Percentiles rank a stretch among this genome's conserved stretches.
phyloP scores from a whole-genome alignment of 2,329 filamentous ascomycete genomes.

The Phymatotrichopsis omnivora region DNA sequence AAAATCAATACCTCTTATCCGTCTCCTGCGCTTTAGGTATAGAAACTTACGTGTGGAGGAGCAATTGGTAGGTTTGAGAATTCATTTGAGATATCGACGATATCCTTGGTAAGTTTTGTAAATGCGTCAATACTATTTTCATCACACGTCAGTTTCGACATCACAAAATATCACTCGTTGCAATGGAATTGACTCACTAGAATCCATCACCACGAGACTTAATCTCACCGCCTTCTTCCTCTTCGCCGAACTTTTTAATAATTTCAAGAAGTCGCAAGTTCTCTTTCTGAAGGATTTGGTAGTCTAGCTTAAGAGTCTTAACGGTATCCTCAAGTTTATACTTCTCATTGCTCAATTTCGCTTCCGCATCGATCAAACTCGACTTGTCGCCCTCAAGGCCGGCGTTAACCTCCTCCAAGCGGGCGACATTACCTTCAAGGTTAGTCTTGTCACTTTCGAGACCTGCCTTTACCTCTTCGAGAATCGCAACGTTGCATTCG shows the following conservation, averaged over 20 bases:
- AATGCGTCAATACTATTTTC: conserved; percentile 28
- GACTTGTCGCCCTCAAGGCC: conserved; percentile 35
- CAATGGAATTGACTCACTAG: conserved; percentile 38
- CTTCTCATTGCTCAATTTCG: conserved; percentile 30
- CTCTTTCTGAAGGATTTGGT: conserved; percentile 20
- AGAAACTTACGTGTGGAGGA: conserved; percentile 23
- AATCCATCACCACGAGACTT: conserved; percentile 42
- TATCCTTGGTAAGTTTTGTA: conserved; percentile 25
- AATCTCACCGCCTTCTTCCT: conserved; percentile 44
- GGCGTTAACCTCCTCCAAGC: conserved; percentile 23
- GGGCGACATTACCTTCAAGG: conserved; percentile 19
- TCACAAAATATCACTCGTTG: conserved; percentile 8
- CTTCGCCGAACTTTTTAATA: conserved; percentile 38
- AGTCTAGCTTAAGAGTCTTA: conserved; percentile 18
- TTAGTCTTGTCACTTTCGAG: conserved; percentile 18
- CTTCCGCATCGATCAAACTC: conserved; percentile 29
- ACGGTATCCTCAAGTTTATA: conserved; percentile 31
- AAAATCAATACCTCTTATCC: too few relatives aligned
- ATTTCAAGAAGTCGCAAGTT: conserved; percentile 43
- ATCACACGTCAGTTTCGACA: conserved; percentile 3
- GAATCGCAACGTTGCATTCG: conserved; percentile 33
- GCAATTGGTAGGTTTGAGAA: conserved; percentile 24
- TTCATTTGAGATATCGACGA: conserved; percentile 26
- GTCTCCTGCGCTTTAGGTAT: too few relatives aligned
- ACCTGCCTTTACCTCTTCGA: conserved; percentile 35